Base-by-base conservation (phyloP, 805 yeast genomes). In the Hagleromyces aurorensis region DNA sequence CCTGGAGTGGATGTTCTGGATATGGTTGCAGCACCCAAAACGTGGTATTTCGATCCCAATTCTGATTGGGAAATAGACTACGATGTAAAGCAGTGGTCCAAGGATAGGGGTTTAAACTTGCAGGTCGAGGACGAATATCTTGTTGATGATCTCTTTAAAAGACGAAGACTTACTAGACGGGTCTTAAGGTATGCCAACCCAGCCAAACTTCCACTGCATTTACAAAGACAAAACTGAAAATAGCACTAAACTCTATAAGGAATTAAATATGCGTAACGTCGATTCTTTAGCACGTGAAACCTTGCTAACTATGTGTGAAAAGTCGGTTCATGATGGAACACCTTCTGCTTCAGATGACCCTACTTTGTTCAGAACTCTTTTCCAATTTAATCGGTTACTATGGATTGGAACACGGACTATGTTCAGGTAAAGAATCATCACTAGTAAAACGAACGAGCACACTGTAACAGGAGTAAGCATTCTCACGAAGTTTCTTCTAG, bases 301-400 rank as follows among this genome's bases (percentile, higher is more conserved):
- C n/a, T n/a, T n/a, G n/a, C n/a, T n/a, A n/a, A n/a, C n/a, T n/a
- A n/a, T n/a, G n/a, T n/a, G n/a, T n/a, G n/a, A n/a, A n/a, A n/a
- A n/a, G n/a, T n/a, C n/a, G n/a, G 13, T 17, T 48, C 49, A 85
- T 3, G 85, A 72, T 8, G 96, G 95, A 6, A 84, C 89, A 4
- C 96, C 96, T 53, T 87, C 95, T 42, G 71, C 75, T 35, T 81
- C 91, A 27, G 72, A 59, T 38, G 72, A 71, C 18, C 75, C 62
- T 34, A 67, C 67, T 40, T 72, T 72, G 28, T 71, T 71, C 19
- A 70, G 54, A 6, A 77, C 49, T 29, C 64, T 67, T 43, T 69
- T 72, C 78, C 89, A 76, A 36, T 75, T 65, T 36, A 69, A 75
- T 41, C 82, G 65, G 48, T 78, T 80, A 32, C 70, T 71, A 41